These are phyloP conservation scores for Dendryphion nanum DNA, from an alignment of 2,329 filamentous ascomycete species.

Conservation along the genomic window DNA sequence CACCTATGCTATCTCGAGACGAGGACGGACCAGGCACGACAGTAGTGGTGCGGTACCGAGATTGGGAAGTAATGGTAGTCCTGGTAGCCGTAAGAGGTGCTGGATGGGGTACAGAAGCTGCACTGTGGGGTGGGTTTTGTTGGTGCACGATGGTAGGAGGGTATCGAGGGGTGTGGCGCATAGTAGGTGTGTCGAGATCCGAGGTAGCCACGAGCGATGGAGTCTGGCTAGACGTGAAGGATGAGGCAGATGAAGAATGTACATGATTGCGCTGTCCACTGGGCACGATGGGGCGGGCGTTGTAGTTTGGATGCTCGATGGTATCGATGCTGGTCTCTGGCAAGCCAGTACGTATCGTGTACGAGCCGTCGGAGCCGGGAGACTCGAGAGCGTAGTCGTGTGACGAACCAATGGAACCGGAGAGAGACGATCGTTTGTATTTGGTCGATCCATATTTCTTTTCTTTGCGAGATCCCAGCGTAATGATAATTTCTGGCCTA, in stretches of 20 bases:
- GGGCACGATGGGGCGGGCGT: slow-evolving; percentile 15
- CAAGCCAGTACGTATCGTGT: slow-evolving; percentile 29
- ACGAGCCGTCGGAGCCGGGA: slow-evolving; percentile 29
- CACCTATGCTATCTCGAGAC: slow-evolving; percentile 9
- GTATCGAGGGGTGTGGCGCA: slow-evolving; percentile 18
- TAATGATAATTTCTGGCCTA: slow-evolving; percentile 29
- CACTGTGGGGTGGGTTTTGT: slow-evolving; percentile 18
- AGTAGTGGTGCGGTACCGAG: slow-evolving; percentile 4
- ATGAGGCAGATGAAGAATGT: slow-evolving; percentile 29
- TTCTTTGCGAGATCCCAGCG: slow-evolving; percentile 23
- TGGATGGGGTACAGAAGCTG: no score
- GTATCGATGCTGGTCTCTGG: slow-evolving; percentile 22
- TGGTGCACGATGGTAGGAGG: slow-evolving; percentile 26
- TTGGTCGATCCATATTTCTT: slow-evolving; percentile 22
- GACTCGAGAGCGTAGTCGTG: slow-evolving; percentile 27
- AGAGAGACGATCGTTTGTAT: slow-evolving; percentile 27
- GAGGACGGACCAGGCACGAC: slow-evolving; percentile 16
- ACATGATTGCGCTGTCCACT: slow-evolving; percentile 17
- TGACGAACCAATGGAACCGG: slow-evolving; percentile 16
- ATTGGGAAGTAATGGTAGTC: no score
- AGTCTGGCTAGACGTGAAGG: slow-evolving; percentile 22
- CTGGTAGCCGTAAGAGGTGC: no score
- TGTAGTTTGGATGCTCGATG: slow-evolving; percentile 17
- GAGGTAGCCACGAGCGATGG: slow-evolving; percentile 31
- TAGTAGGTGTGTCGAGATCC: slow-evolving; percentile 27